These are phyloP conservation scores for Fusarium oxysporum DNA, from an alignment of 2,329 filamentous ascomycete genomes.

Conservation along the genomic window DNA sequence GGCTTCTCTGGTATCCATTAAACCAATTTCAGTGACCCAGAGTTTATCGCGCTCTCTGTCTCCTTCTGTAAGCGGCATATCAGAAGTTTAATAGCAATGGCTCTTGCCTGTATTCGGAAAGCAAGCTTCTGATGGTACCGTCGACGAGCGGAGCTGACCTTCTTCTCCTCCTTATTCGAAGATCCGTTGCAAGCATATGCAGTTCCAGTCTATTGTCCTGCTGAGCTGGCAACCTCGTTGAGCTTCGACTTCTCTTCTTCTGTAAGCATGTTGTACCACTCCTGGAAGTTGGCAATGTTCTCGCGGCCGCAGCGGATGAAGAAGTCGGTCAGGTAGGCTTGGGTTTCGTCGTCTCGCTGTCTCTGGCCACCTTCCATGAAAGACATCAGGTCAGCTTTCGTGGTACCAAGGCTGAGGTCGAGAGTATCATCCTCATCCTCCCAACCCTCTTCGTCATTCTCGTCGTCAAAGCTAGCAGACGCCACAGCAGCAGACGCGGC, in stretches of 20 bases:
- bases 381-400: slow-evolving; percentile 83
- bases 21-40: background rate
- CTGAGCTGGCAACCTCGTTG: slow-evolving; percentile 60
- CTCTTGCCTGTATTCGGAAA: background rate
- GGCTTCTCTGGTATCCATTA: slow-evolving; percentile 1
- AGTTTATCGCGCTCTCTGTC: slow-evolving; percentile 20
- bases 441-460: slow-evolving; percentile 85
- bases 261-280: slow-evolving; percentile 67
- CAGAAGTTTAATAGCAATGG: background rate
- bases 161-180: background rate
- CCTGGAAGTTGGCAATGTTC: slow-evolving; percentile 66
- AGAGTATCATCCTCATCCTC: slow-evolving; percentile 84
- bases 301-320: slow-evolving; percentile 73
- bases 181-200: background rate
- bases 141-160: slow-evolving; percentile 14
- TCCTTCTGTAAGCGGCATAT: background rate
- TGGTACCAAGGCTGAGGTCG: slow-evolving; percentile 77
- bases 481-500: slow-evolving; percentile 73
- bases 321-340: slow-evolving; percentile 84
- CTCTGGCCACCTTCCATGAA: slow-evolving; percentile 72
- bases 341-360: slow-evolving; percentile 89
- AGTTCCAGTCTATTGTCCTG: slow-evolving; percentile 45
- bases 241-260: slow-evolving; percentile 68
- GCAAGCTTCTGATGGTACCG: slow-evolving; percentile 11
- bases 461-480: slow-evolving; percentile 68